Percentiles rank a stretch among this genome's conserved stretches.
Evolutionary conservation across 805 yeast genomes (phyloP).

Genomic region (Barnettozyma wickerhamii): DNA sequence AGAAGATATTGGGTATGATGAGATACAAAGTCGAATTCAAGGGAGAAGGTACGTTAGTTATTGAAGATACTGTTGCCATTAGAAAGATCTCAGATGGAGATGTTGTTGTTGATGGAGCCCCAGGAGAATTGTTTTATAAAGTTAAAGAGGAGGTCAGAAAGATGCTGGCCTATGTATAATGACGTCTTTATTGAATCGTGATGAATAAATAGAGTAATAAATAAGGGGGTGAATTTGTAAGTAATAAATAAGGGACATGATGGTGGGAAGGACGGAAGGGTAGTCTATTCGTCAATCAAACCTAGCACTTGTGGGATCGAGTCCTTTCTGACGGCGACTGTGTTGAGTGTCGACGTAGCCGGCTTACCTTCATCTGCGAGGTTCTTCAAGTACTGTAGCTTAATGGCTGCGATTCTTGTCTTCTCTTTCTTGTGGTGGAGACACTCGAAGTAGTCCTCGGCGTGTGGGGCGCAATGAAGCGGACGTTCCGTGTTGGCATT

Average conservation of each 20-base stretch:
- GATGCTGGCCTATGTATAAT: slow-evolving; percentile 71
- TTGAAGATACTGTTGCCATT: slow-evolving; percentile 72
- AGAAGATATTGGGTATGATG: slow-evolving; percentile 47
- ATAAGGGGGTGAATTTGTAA: slow-evolving; percentile 10
- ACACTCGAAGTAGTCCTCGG: slow-evolving; percentile 47
- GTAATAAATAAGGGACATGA: neutral
- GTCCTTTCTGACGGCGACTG: slow-evolving; percentile 11
- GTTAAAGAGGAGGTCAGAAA: slow-evolving; percentile 68
- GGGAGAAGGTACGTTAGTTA: slow-evolving; percentile 89
- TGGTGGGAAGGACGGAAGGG: neutral
- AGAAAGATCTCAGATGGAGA: slow-evolving; percentile 79
- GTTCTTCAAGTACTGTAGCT: slow-evolving; percentile 20
- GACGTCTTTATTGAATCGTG: neutral
- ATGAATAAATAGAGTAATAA: slow-evolving; percentile 4
- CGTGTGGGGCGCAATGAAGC: slow-evolving; percentile 35
- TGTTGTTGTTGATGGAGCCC: slow-evolving; percentile 78
- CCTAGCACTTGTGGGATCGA: slow-evolving; percentile 23
- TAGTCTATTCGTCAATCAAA: slow-evolving; percentile 11
- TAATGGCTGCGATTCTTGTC: slow-evolving; percentile 22
- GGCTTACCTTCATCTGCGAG: slow-evolving; percentile 4
- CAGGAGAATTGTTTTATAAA: slow-evolving; percentile 69
- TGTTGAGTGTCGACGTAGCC: slow-evolving; percentile 4
- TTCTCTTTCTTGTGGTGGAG: slow-evolving; percentile 44
- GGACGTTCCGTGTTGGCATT: slow-evolving; percentile 33
- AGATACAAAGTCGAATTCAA: slow-evolving; percentile 75